Base-by-base conservation (phyloP, 2,329 filamentous ascomycete species). In the Aulographum hederae region DNA sequence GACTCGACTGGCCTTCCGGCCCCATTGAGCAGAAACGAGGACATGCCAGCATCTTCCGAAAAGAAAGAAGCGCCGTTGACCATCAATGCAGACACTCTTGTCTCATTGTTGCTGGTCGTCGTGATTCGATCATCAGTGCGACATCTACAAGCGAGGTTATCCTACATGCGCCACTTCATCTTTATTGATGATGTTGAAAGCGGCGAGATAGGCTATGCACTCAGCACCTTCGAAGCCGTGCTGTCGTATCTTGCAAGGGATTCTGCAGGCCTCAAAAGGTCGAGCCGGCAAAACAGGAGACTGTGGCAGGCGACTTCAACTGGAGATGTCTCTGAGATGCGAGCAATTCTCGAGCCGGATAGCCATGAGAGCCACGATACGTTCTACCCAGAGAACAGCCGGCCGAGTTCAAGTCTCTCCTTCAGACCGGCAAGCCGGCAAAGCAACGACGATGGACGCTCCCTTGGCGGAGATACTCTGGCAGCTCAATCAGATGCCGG, bases 141-240 rank as follows among this genome's bases (percentile, higher is more conserved):
- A 36, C 77, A 94, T 52, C 61, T 98, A 6, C 81, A 93, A 44
- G 84, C 89, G 3, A 70, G 86, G 14, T 59, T 98, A 29, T 65
- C 78, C n/a, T 98, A 95, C 50, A 93, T 95, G 65, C 78, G 86
- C 27, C 82, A 92, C 46, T 98, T 94, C 47, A 89, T 94, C 41
- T 98, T 93, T 53, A 85, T 93, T 31, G 89, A 95, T 43, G 89
- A 98, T 54, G 84, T 98, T 6, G 89, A 98, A 41, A 91, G 74
- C 38, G 89, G 89, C 30, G 89, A 98, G 55, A 77, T 91, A 62
- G 89, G 89, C 6, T 98, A 98, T 52, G 85, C 86, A 0, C 55
- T 98, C 31, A 95, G 86, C 52, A 98, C 89, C 0, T 81, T 95
- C 37, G 89, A 98, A 52, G 89, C 84, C 5, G 89, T 98, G 0